phyloP scores from a whole-genome alignment of 768 basidiomycete species.

The Cyclocybe cylindracea region DNA sequence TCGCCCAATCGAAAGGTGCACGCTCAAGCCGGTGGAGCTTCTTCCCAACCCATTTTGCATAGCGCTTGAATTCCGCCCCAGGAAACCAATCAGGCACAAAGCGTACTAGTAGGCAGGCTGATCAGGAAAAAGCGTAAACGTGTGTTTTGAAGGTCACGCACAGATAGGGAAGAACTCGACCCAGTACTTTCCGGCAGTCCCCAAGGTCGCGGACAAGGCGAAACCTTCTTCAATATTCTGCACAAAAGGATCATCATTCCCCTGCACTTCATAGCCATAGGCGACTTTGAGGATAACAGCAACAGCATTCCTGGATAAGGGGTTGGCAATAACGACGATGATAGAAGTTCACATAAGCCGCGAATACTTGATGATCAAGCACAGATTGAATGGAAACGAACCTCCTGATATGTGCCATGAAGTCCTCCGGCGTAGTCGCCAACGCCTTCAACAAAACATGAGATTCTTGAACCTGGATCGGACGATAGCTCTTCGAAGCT shows the following conservation, averaged over 20 bases:
- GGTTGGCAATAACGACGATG: background rate
- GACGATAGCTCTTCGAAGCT: constrained; percentile 31
- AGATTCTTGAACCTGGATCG: constrained; percentile 30
- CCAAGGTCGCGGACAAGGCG: constrained; percentile 20
- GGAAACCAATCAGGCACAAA: constrained; percentile 45
- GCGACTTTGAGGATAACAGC: constrained; percentile 37
- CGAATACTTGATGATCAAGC: no score
- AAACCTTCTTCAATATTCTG: constrained; percentile 30
- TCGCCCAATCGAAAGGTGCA: constrained; percentile 32
- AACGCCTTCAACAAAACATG: constrained; percentile 29
- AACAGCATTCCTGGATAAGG: constrained; percentile 28
- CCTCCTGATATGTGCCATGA: constrained; percentile 30
- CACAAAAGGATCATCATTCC: constrained; percentile 34
- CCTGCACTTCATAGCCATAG: constrained; percentile 39
- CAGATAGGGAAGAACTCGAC: constrained; percentile 42
- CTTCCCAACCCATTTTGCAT: constrained; percentile 16
- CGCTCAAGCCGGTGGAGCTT: constrained; percentile 20
- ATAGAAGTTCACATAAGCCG: background rate
- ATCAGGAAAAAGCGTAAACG: background rate
- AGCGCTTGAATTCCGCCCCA: constrained; percentile 39
- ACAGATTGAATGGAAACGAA: background rate
- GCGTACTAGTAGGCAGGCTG: constrained; percentile 27
- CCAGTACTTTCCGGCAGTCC: constrained; percentile 34
- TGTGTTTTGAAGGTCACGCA: constrained; percentile 15
- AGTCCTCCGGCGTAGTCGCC: constrained; percentile 26